Evolutionary conservation across 371 early-diverging fungal genomes (phyloP), one percentile per base, ranked within the genome.

Genomic region (Capillidium rhysosporum): DNA sequence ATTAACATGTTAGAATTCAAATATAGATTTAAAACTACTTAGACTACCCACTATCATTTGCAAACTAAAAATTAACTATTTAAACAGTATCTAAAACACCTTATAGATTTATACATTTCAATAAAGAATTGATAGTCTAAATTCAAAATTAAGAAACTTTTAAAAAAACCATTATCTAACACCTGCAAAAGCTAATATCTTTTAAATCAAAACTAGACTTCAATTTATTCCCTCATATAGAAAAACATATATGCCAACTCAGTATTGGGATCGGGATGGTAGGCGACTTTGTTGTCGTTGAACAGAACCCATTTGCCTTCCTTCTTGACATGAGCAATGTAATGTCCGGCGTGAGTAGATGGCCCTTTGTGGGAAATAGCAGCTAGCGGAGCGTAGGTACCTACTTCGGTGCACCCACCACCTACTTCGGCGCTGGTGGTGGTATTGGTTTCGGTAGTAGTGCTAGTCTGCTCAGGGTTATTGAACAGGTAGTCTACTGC

Each of bases 321-420:
- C 52, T 78, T 73, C 52, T 71, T 68, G 40, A 91, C 72, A 57
- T 89, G 92, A 9, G 89, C 79, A 8, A 97, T 90, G 64, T 97
- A 97, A 65, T 97, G 98, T 24, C 98, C 98, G 60, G 87, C 89
- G 59, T 91, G 92, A 0, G 87, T 79, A 1, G 94, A 93, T 9
- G 93, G 81, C n/a, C 98, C 98, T 62, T 88, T 88, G 73, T 97
- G 98, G 23, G 89, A 89, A 29, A 97, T 79, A 69, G 92, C 86
- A 1, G 82, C 81, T 21, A 72, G 63, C n/a, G 94, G 63, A 46
- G 67, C 63, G 65, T 85, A 97, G 26, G 69, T 67, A 26, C 75
- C 73, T 25, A 67, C 65, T 7, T 52, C 57, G 51, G 39, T 31
- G 18, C 40, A 46, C 23, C 26, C 57, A 45, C 26, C 39, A n/a